A percentile compares a stretch with the other conserved stretches of the same genome.
Evolutionary conservation across 805 yeast species (phyloP).

Genomic region (Candida peoriensis): DNA sequence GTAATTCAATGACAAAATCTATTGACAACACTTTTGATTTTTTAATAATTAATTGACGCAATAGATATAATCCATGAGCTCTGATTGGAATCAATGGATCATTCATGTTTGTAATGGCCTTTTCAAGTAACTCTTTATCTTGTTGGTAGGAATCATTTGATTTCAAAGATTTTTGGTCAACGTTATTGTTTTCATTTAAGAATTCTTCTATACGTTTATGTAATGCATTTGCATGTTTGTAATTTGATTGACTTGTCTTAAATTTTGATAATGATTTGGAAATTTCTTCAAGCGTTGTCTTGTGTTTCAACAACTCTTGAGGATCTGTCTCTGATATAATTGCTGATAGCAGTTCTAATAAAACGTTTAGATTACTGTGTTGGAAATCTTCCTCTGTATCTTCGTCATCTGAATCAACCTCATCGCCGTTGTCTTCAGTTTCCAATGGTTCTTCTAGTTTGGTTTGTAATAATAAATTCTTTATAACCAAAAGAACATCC

Average conservation of each 20-base stretch:
- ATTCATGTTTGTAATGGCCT: slow-evolving; percentile 62
- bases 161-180: neutral
- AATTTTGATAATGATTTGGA: slow-evolving; percentile 22
- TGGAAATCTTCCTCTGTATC: slow-evolving; percentile 18
- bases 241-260: slow-evolving; percentile 10
- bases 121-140: slow-evolving; percentile 39
- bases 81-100: slow-evolving; percentile 81
- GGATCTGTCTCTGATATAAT: slow-evolving; percentile 28
- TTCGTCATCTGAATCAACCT: slow-evolving; percentile 22
- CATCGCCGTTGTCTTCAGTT: slow-evolving; percentile 31
- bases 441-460: slow-evolving; percentile 6
- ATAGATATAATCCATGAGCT: slow-evolving; percentile 74
- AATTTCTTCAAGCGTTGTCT: slow-evolving; percentile 26
- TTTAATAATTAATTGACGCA: slow-evolving; percentile 49
- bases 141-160: slow-evolving; percentile 10
- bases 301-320: slow-evolving; percentile 14
- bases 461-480: slow-evolving; percentile 32
- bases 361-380: slow-evolving; percentile 28
- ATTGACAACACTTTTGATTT: slow-evolving; percentile 46
- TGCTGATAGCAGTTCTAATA: slow-evolving; percentile 34
- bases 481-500: slow-evolving; percentile 48
- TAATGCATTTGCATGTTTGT: slow-evolving; percentile 15
- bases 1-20: slow-evolving; percentile 55
- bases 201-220: slow-evolving; percentile 14
- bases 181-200: slow-evolving; percentile 8